Percentiles rank a stretch among this genome's conserved stretches.
phyloP scores from a whole-genome alignment of 2,329 filamentous ascomycete species.

The Sporothrix brunneoviolacea region DNA sequence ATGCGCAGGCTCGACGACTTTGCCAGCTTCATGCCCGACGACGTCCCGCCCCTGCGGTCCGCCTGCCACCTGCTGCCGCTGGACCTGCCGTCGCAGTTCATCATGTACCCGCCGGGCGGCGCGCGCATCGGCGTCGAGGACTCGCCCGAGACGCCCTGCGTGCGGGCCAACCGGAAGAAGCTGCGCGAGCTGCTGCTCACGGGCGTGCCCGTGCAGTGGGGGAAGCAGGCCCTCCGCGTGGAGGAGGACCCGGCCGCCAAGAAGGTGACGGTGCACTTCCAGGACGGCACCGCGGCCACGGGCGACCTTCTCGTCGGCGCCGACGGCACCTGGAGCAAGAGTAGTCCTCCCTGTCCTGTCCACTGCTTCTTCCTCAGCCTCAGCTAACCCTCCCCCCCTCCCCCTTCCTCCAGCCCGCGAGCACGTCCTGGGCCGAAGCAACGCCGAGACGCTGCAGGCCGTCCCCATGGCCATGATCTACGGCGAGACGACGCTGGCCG shows the following conservation, averaged over 20 bases:
- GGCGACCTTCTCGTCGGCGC: constrained; percentile 42
- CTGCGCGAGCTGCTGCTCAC: constrained; percentile 25
- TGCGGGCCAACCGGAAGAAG: constrained; percentile 26
- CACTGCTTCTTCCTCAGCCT: constrained; percentile 9
- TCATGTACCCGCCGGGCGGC: constrained; percentile 16
- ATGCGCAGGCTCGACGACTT: constrained; percentile 19
- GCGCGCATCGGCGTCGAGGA: constrained; percentile 20
- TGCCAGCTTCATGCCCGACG: constrained; percentile 17
- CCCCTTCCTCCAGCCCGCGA: constrained; percentile 28
- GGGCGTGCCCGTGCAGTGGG: constrained; percentile 31
- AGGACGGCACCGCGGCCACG: constrained; percentile 34
- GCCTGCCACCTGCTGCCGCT: constrained; percentile 23
- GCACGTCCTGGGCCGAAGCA: constrained; percentile 22
- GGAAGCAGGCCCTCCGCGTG: constrained; percentile 30
- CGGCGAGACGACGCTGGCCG: constrained; percentile 23
- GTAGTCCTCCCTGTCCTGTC: constrained; percentile 24
- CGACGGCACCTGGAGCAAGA: constrained; percentile 36
- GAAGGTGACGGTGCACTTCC: constrained; percentile 34
- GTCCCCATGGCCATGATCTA: constrained; percentile 24
- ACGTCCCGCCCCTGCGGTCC: constrained; percentile 19
- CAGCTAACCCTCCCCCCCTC: no score
- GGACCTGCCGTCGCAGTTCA: constrained; percentile 21
- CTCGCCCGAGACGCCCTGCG: constrained; percentile 23
- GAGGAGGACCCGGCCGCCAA: constrained; percentile 27
- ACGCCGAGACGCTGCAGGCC: constrained; percentile 22